Evolutionary conservation across 345 rosid genomes (phyloP).

Genomic region (Boechera divaricarpa): DNA sequence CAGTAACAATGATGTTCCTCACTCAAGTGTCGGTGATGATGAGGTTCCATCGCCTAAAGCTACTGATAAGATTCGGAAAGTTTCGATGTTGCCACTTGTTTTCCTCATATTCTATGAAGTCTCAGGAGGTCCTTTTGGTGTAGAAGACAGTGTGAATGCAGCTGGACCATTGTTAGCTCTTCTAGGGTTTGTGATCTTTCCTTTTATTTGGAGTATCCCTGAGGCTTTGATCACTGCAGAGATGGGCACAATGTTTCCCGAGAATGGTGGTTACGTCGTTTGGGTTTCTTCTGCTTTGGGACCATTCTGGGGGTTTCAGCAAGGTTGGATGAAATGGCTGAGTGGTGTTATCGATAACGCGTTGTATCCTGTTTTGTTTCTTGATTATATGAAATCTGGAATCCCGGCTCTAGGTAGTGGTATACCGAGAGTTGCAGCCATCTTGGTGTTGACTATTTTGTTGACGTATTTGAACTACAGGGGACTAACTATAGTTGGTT

Average conservation of each 20-base stretch:
- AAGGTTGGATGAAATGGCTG: slow-evolving; percentile 91
- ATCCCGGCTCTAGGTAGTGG: slow-evolving; percentile 65
- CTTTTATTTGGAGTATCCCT: slow-evolving; percentile 81
- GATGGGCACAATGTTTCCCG: slow-evolving; percentile 88
- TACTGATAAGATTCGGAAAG: slow-evolving; percentile 48
- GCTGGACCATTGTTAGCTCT: slow-evolving; percentile 83
- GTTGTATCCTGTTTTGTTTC: slow-evolving; percentile 73
- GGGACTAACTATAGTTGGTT: slow-evolving; percentile 75
- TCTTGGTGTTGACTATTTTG: slow-evolving; percentile 54
- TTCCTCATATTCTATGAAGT: slow-evolving; percentile 59
- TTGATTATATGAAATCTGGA: slow-evolving; percentile 68
- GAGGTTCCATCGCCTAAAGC: slow-evolving; percentile 53
- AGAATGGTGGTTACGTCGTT: slow-evolving; percentile 84
- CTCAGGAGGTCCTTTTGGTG: slow-evolving; percentile 79
- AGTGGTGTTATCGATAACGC: slow-evolving; percentile 84
- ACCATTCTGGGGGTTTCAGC: slow-evolving; percentile 71
- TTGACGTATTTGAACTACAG: slow-evolving; percentile 72
- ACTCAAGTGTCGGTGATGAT: slow-evolving; percentile 27
- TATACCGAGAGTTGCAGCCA: slow-evolving; percentile 51
- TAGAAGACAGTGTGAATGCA: slow-evolving; percentile 78
- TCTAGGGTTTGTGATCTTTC: slow-evolving; percentile 69
- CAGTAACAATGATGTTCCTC: slow-evolving; percentile 39
- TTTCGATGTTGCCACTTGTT: slow-evolving; percentile 69
- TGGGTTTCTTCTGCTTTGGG: slow-evolving; percentile 80
- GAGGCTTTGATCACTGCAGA: slow-evolving; percentile 84